Evolutionary conservation across 2,329 filamentous ascomycete genomes (phyloP), one percentile per base, ranked within the genome.

Genomic region (Aspergillus hiratsukae): DNA sequence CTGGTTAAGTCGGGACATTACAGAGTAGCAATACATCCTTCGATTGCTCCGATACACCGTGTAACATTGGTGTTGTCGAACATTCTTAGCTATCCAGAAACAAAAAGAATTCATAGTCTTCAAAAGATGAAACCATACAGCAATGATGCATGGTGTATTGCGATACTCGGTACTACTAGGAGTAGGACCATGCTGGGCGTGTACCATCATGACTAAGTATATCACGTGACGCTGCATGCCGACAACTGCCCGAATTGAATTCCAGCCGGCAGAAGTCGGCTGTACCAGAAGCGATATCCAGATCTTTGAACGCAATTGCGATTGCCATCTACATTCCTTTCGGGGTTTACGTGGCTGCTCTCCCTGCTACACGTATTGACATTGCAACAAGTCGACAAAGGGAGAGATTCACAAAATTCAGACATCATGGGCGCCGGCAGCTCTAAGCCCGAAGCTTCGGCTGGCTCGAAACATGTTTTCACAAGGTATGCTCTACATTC

Each of bases 401-500:
- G 40, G 17, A 4, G 27, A 21, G 21, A 51, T 25, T 21, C 49
- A 8, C 29, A 23, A 55, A 54, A 52, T 23, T 19, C 46, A 46
- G 55, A 70, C 64, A 71, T 58, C 51, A 87, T 87, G 84, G 84
- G 84, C 71, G 80, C 81, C 69, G 82, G 82, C 64, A 79, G 80
- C 74, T 87, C 84, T 53, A 86, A 86, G 75, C 81, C 81, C 64
- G 78, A 81, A 61, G 75, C 75, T 61, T 73, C 78, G 66, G 75
- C 69, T 58, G 67, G 66, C 62, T 70, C 79, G 65, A 82, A 84
- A 74, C 83, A 86, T 75, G 76, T 86, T 69, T 87, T 87, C 73
- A 78, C 81, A 52, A 78, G 83, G 83, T 87, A 70, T 49, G 63
- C 49, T 25, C 41, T 14, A 21, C 21, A 46, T 7, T 4, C 27